Evolutionary conservation across 2,329 filamentous ascomycete species (phyloP).

Genomic region (Canariomyces notabilis): DNA sequence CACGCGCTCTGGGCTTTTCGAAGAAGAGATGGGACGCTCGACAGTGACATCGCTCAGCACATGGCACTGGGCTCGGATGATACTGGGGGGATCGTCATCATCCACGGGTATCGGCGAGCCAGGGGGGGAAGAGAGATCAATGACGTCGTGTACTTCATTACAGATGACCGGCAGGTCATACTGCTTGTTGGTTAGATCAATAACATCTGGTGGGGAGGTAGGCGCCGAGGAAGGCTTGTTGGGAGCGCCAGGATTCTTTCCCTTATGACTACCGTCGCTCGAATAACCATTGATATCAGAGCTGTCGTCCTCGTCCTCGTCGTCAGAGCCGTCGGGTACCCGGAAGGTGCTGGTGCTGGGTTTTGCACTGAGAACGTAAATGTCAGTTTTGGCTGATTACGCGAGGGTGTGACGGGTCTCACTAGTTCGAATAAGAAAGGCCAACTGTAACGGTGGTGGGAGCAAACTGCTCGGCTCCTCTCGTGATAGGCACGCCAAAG

Average conservation of each 20-base stretch:
- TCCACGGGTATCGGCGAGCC: slow-evolving; percentile 5
- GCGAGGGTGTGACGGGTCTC: slow-evolving; percentile 10
- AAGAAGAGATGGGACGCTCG: not conserved
- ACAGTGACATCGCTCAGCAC: not conserved
- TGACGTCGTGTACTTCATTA: not conserved
- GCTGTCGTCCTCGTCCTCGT: slow-evolving; percentile 20
- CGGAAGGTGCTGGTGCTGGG: slow-evolving; percentile 21
- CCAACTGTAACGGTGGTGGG: slow-evolving; percentile 28
- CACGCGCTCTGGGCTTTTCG: not conserved
- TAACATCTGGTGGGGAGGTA: not conserved
- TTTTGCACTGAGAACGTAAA: slow-evolving; percentile 1
- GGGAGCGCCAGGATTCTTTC: not conserved
- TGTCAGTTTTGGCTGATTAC: slow-evolving; percentile 1
- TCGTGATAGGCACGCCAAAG: slow-evolving; percentile 38
- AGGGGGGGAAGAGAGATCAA: slow-evolving; percentile 17
- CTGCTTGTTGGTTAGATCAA: slow-evolving; percentile 19
- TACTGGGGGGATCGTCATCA: not conserved
- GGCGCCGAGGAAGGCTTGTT: not conserved
- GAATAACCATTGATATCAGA: slow-evolving; percentile 14
- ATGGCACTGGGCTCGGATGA: not conserved
- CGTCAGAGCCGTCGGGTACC: slow-evolving; percentile 26
- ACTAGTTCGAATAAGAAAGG: slow-evolving; percentile 20
- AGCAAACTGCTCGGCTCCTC: slow-evolving; percentile 29
- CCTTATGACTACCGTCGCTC: slow-evolving; percentile 6
- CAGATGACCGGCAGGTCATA: not conserved